These are phyloP conservation scores for Trichoderma gamsii DNA, from an alignment of 495 filamentous ascomycete genomes.

Conservation along the genomic window DNA sequence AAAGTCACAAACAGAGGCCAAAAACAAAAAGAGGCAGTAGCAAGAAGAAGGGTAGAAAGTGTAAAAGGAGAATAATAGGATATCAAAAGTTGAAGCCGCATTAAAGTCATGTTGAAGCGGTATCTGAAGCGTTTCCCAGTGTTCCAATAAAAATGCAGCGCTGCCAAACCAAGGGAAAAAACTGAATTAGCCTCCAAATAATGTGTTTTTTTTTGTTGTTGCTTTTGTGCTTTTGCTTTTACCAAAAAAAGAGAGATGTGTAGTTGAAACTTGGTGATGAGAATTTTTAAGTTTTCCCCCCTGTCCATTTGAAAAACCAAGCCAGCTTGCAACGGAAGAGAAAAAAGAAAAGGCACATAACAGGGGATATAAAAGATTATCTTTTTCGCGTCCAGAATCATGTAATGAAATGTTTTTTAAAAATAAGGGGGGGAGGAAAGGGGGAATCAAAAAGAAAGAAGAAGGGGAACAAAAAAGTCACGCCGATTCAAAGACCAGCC, in stretches of 20 bases:
- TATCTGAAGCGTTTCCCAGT: not conserved
- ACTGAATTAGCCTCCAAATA: not conserved
- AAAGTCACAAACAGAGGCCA: not conserved
- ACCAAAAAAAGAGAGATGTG: too few species aligned
- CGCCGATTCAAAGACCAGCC: not conserved
- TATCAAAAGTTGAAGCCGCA: not conserved
- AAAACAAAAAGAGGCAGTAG: not conserved
- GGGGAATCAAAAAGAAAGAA: conserved; percentile 7
- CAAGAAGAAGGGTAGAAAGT: not conserved
- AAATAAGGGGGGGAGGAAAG: not conserved
- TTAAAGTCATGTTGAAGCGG: not conserved
- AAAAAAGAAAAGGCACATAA: not conserved
- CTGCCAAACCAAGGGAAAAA: not conserved
- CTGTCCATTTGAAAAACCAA: too few species aligned
- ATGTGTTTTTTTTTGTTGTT: not conserved
- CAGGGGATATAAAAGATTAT: not conserved
- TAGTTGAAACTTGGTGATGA: too few species aligned
- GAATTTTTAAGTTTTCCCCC: too few species aligned
- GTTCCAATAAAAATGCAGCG: not conserved
- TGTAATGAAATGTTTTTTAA: not conserved
- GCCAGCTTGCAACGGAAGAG: not conserved
- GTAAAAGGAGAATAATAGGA: not conserved
- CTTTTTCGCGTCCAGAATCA: not conserved
- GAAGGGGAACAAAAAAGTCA: not conserved
- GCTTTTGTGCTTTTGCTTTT: not conserved